phyloP scores from a whole-genome alignment of 805 yeast species.

The Lipomyces spencermartinsiae region DNA sequence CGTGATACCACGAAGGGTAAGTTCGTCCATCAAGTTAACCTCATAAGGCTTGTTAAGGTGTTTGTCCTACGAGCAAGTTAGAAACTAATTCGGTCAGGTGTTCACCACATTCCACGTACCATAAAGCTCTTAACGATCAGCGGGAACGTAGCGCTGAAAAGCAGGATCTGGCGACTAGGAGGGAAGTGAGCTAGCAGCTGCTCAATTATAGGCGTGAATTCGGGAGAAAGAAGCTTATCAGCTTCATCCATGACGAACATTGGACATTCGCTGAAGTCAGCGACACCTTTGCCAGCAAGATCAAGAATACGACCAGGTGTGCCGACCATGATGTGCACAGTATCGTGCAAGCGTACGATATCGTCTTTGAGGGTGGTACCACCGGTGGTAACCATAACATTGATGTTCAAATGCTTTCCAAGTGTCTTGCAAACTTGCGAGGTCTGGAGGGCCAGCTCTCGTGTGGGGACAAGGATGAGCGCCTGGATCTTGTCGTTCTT shows the following conservation, averaged over 20 bases:
- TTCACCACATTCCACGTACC: constrained; percentile 43
- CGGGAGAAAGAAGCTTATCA: constrained; percentile 92
- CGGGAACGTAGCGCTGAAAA: constrained; percentile 97
- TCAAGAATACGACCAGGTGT: constrained; percentile 98
- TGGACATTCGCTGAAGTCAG: constrained; percentile 84
- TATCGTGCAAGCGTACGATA: constrained; percentile 87
- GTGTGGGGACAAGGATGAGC: constrained; percentile 91
- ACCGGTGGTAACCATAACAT: constrained; percentile 98
- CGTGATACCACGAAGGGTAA: constrained; percentile 93
- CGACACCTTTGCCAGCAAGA: constrained; percentile 84
- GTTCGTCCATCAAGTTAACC: constrained; percentile 96
- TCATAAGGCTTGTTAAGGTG: constrained; percentile 92
- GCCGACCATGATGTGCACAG: constrained; percentile 94
- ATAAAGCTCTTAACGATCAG: constrained; percentile 89
- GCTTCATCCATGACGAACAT: constrained; percentile 98
- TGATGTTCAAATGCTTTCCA: constrained; percentile 82
- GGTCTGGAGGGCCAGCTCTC: constrained; percentile 97
- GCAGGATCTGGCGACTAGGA: constrained; percentile 75
- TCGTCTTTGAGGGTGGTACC: constrained; percentile 95
- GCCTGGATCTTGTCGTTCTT: constrained; percentile 86
- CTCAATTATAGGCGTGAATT: constrained; percentile 84
- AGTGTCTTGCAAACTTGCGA: constrained; percentile 96
- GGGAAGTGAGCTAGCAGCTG: constrained; percentile 87
- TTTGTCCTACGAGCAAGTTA: constrained; percentile 52
- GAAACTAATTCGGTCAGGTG: not conserved